These are phyloP conservation scores for Rhizophlyctis rosea DNA, from an alignment of 192 early-diverging fungal genomes.

Conservation along the genomic window DNA sequence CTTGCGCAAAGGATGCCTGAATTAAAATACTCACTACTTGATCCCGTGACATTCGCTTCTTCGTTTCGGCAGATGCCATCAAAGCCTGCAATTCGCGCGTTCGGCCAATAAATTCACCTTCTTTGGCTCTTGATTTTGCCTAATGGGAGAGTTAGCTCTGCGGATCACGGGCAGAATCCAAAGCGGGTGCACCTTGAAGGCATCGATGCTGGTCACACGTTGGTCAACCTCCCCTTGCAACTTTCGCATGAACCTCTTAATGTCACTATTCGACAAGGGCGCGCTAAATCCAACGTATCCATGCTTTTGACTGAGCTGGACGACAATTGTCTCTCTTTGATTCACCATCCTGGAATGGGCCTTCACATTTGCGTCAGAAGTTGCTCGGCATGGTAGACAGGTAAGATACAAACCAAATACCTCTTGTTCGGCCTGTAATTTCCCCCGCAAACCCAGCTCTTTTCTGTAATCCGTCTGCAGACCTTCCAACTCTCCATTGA, in stretches of 20 bases:
- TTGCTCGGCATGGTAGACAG: no score
- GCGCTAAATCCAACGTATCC: constrained; percentile 39
- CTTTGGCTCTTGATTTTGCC: constrained; percentile 18
- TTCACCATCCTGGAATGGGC: constrained; percentile 28
- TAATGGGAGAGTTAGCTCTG: neutral
- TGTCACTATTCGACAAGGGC: constrained; percentile 35
- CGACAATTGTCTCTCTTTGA: constrained; percentile 45
- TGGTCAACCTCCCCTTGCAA: constrained; percentile 38
- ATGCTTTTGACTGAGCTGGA: constrained; percentile 34
- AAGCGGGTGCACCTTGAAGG: neutral
- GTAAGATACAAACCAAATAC: constrained; percentile 29
- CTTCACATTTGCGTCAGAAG: constrained; percentile 12
- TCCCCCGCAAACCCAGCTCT: constrained; percentile 43
- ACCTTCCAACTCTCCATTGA: constrained; percentile 26
- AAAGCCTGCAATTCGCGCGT: constrained; percentile 13
- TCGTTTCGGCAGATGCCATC: constrained; percentile 33
- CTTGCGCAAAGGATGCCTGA: no score
- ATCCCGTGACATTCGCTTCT: constrained; percentile 26
- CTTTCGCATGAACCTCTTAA: constrained; percentile 44
- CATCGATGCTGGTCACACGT: constrained; percentile 13
- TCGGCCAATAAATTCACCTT: constrained; percentile 18
- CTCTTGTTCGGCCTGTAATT: constrained; percentile 53
- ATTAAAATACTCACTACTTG: constrained; percentile 38
- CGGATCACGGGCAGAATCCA: neutral
- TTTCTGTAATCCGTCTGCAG: constrained; percentile 31